These are phyloP conservation scores for Chlamydomonas sp. DNA, from an alignment of 139 green algal genomes.

Conservation along the genomic window DNA sequence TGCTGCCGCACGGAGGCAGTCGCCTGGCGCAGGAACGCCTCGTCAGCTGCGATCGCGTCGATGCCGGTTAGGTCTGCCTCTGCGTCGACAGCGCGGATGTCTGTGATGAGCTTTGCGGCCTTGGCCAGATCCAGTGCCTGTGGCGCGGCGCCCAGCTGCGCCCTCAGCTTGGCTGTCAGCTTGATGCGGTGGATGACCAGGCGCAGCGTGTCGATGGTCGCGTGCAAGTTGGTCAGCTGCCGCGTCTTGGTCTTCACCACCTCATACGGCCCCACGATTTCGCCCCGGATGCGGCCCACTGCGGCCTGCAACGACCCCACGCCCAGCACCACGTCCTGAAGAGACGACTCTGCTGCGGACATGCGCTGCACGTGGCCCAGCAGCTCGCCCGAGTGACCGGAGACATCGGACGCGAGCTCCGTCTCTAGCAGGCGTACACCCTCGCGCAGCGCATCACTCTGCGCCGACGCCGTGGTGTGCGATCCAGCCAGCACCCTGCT, in stretches of 20 bases:
- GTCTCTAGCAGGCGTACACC: constrained; percentile 50
- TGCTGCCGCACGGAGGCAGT: constrained; percentile 39
- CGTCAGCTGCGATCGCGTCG: constrained; percentile 47
- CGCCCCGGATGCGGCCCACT: constrained; percentile 47
- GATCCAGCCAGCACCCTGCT: constrained; percentile 47
- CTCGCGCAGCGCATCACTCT: constrained; percentile 54
- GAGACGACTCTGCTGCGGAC: constrained; percentile 42
- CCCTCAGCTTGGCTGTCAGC: constrained; percentile 39
- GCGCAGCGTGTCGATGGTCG: constrained; percentile 57
- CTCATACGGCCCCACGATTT: constrained; percentile 58
- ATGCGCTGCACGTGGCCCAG: constrained; percentile 37
- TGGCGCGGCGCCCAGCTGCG: constrained; percentile 29
- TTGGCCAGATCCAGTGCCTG: constrained; percentile 69
- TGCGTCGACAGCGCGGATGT: constrained; percentile 44
- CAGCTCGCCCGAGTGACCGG: constrained; percentile 44
- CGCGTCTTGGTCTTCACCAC: constrained; percentile 34
- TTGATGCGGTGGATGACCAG: constrained; percentile 54
- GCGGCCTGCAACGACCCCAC: constrained; percentile 59
- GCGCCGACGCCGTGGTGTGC: constrained; percentile 51
- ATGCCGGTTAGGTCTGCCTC: constrained; percentile 57
- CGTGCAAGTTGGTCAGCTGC: constrained; percentile 52
- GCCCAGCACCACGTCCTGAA: constrained; percentile 51
- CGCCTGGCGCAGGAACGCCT: constrained; percentile 44
- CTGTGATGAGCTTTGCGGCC: constrained; percentile 67
- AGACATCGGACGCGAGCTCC: constrained; percentile 45